Conservation (phyloP, 2,329 filamentous ascomycete genomes). For the Cercospora zeina region DNA sequence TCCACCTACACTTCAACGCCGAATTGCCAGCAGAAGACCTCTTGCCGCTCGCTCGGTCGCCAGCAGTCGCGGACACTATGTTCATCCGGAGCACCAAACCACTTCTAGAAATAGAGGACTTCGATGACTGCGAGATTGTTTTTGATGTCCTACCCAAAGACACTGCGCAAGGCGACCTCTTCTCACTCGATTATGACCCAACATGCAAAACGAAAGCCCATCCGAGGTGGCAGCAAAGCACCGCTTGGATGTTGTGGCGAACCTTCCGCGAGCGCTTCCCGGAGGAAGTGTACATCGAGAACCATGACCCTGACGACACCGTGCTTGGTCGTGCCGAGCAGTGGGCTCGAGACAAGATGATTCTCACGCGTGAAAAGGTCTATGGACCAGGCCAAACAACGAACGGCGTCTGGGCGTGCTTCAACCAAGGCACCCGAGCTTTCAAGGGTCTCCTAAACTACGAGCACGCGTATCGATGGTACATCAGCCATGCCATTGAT, state of each 20-base stretch:
- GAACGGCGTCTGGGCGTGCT: slow-evolving; percentile 58
- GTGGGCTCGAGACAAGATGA: slow-evolving; percentile 38
- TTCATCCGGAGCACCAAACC: slow-evolving; percentile 65
- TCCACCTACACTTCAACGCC: slow-evolving; percentile 79
- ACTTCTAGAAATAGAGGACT: slow-evolving; percentile 48
- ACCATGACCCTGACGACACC: slow-evolving; percentile 11
- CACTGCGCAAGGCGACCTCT: slow-evolving; percentile 47
- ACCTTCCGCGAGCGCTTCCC: slow-evolving; percentile 47
- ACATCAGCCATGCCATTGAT: slow-evolving; percentile 61
- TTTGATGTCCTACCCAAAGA: slow-evolving; percentile 54
- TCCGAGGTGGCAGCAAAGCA: slow-evolving; percentile 5
- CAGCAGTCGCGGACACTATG: slow-evolving; percentile 59
- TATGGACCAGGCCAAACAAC: slow-evolving; percentile 34
- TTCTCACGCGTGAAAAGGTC: slow-evolving; percentile 29
- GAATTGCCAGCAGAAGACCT: slow-evolving; percentile 64
- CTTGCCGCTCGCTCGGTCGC: slow-evolving; percentile 53
- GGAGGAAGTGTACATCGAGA: slow-evolving; percentile 34
- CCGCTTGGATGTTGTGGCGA: slow-evolving; percentile 50
- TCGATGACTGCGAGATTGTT: slow-evolving; percentile 60
- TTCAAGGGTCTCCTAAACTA: slow-evolving; percentile 74
- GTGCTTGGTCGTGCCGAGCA: slow-evolving; percentile 30
- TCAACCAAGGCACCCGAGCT: slow-evolving; percentile 68
- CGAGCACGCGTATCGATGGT: slow-evolving; percentile 60
- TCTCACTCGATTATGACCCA: slow-evolving; percentile 51
- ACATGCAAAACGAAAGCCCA: slow-evolving; percentile 30